Base-by-base conservation (phyloP, 371 early-diverging fungal species). In the Rhizopus arrhizus region DNA sequence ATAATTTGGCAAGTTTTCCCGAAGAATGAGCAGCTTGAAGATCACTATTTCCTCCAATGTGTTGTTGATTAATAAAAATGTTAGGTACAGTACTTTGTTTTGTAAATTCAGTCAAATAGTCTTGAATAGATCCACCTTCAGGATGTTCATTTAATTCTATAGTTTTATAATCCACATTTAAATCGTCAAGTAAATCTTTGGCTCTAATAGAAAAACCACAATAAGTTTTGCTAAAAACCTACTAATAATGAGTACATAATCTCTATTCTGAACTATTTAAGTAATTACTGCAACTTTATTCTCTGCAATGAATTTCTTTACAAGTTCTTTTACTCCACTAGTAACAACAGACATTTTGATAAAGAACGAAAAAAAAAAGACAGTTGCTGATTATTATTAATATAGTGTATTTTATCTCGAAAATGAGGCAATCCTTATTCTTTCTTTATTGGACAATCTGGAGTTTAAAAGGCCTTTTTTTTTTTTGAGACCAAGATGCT, bases 21-120 rank as follows among this genome's bases (percentile, higher is more conserved):
- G 48, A 67, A 8, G 59, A 49, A 36, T 91, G 64, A 42, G 80
- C 73, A 29, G 59, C 68, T 12, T 81, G 56, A 6, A 93, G 76
- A 47, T 84, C 81, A 53, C 88, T 88, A 64, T 85, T 88, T 28
- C 94, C 94, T 41, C 95, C 96, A 66, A 95, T 65, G 62, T 93
- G 94, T 54, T 87, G 61, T 45, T 81, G 74, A 22, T 84, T 77
- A 68, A 93, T 89, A 67, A 92, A 95, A 64, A 95, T 88, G 70
- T 94, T 95, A 62, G 96, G 95, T 31, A 95, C 95, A 32, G 94
- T 92, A 46, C 89, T 75, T 80, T 95, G 93, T 7, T 86, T 85
- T 15, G 92, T 91, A 68, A 85, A 73, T 46, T 83, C 67, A 2
- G 33, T 41, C 35, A 96, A 84, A 47, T 86, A 84, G 12, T 59